Conservation (phyloP, 2,329 filamentous ascomycete genomes). For the Hypoxylon sp. region DNA sequence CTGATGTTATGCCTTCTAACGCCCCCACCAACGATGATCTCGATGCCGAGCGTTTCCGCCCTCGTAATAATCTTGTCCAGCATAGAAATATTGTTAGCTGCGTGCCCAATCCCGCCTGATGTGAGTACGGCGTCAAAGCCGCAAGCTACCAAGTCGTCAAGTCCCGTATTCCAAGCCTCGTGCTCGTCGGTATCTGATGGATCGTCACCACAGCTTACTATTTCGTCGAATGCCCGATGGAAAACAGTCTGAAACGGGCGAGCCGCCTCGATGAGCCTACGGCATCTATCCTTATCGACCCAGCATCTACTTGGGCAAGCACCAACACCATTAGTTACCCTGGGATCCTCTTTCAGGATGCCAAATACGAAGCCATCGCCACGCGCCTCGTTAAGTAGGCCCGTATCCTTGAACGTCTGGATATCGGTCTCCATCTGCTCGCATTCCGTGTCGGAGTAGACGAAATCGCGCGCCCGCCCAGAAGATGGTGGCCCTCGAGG, state of each 20-base stretch:
- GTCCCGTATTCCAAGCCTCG: conserved; percentile 43
- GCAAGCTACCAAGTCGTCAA: conserved; percentile 55
- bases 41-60: conserved; percentile 50
- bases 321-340: background rate
- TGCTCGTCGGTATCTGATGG: conserved; percentile 6
- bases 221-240: conserved; percentile 67
- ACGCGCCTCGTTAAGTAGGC: conserved; percentile 54
- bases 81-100: conserved; percentile 55
- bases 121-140: conserved; percentile 67
- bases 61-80: conserved; percentile 55
- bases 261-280: conserved; percentile 57
- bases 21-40: conserved; percentile 67
- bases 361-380: conserved; percentile 72
- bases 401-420: conserved; percentile 53
- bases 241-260: conserved; percentile 62
- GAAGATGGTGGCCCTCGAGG: conserved; percentile 56
- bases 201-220: conserved; percentile 51
- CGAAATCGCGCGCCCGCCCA: conserved; percentile 56
- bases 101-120: conserved; percentile 62
- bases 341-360: conserved; percentile 51
- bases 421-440: conserved; percentile 59
- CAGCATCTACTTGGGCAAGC: conserved; percentile 39
- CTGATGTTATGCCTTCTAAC: conserved; percentile 59
- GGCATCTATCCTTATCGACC: conserved; percentile 59
- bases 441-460: conserved; percentile 62